phyloP scores from a whole-genome alignment of 306 rosid genomes.

The Gleditsia sinensis region DNA sequence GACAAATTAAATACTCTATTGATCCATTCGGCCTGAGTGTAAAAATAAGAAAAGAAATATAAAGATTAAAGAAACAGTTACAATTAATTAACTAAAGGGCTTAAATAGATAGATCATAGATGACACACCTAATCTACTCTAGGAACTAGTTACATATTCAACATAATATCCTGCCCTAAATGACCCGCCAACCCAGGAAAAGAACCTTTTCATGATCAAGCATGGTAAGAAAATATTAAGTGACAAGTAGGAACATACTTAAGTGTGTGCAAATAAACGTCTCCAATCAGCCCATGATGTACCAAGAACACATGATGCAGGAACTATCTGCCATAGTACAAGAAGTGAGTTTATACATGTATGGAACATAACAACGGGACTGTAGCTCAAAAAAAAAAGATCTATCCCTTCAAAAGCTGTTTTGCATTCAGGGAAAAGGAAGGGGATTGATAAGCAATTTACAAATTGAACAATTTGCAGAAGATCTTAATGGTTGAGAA shows the following conservation, averaged over 20 bases:
- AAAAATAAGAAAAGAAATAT: neutral
- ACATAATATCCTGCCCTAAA: neutral
- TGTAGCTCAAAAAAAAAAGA: constrained; percentile 4
- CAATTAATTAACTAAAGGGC: constrained; percentile 15
- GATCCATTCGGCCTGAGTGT: constrained; percentile 64
- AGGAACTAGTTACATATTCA: neutral
- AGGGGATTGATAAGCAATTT: constrained; percentile 5
- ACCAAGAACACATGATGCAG: constrained; percentile 82
- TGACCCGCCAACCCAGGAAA: neutral
- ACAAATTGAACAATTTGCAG: neutral
- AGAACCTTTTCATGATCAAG: constrained; percentile 8
- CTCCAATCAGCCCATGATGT: constrained; percentile 84
- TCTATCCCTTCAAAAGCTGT: neutral
- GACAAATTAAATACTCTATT: constrained; percentile 69
- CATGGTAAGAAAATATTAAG: neutral
- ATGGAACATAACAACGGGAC: neutral
- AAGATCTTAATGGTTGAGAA: constrained; percentile 22
- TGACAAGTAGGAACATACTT: constrained; percentile 49
- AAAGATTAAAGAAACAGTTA: neutral
- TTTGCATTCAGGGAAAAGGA: constrained; percentile 1
- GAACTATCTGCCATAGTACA: constrained; percentile 61
- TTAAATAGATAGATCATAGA: constrained; percentile 11
- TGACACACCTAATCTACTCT: neutral
- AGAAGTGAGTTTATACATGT: constrained; percentile 3
- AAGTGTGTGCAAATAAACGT: constrained; percentile 69